phyloP scores from a whole-genome alignment of 2,329 filamentous ascomycete genomes.

The Drechmeria coniospora region DNA sequence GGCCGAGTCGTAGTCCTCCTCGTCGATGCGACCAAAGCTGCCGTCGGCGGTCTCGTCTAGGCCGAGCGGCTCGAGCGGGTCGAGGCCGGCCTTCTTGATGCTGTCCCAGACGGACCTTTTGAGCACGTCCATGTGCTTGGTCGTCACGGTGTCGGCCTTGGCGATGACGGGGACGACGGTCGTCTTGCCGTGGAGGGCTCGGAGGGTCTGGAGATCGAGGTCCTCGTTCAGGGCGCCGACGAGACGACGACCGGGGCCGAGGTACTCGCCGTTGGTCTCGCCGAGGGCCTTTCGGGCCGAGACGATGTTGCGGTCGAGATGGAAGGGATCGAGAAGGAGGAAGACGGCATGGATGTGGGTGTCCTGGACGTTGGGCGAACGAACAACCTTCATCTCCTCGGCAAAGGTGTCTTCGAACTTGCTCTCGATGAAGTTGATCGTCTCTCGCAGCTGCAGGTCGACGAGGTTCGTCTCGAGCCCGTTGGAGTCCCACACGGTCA shows the following conservation, averaged over 20 bases:
- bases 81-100: conserved; percentile 70
- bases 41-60: conserved; percentile 61
- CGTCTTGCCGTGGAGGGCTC: conserved; percentile 79
- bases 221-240: conserved; percentile 69
- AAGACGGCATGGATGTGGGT: conserved; percentile 97
- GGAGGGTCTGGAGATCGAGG: conserved; percentile 79
- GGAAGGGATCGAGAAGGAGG: conserved; percentile 73
- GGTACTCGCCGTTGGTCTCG: conserved; percentile 30
- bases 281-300: conserved; percentile 44
- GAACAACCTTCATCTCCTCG: conserved; percentile 94
- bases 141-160: conserved; percentile 95
- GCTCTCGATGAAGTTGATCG: conserved; percentile 84
- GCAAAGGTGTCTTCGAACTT: conserved; percentile 97
- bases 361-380: conserved; percentile 82
- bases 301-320: conserved; percentile 70
- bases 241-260: conserved; percentile 21
- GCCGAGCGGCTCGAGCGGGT: conserved; percentile 75
- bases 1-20: conserved; percentile 26
- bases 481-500: conserved; percentile 94
- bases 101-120: conserved; percentile 85
- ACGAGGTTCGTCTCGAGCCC: conserved; percentile 90
- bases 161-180: conserved; percentile 90
- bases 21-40: conserved; percentile 38
- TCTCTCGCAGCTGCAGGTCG: conserved; percentile 83
- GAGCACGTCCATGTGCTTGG: conserved; percentile 79